phyloP scores from a whole-genome alignment of 106 monocot species.

The Iris macrosiphon region DNA sequence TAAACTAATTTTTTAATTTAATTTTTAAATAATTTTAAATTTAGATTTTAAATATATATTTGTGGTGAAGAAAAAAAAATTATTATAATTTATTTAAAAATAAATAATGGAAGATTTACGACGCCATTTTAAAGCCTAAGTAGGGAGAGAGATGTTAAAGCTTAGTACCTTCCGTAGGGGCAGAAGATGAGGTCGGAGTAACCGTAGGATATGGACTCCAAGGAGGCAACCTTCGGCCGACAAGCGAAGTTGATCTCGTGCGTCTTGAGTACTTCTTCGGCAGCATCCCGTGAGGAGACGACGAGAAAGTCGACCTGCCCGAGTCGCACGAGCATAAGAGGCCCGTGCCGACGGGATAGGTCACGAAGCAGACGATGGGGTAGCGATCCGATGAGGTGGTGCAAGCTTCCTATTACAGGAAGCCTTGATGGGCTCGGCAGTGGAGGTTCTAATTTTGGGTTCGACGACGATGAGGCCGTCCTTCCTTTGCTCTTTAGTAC shows the following conservation, averaged over 20 bases:
- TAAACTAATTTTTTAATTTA: no score
- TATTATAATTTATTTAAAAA: no score
- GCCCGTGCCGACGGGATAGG: not conserved
- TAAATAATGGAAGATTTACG: no score
- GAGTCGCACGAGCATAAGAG: not conserved
- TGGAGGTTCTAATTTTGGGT: no score
- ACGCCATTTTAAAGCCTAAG: no score
- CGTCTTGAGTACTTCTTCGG: not conserved
- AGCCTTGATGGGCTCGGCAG: not conserved
- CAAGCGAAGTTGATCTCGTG: constrained; percentile 9
- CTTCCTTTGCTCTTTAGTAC: no score
- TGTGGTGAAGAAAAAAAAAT: no score
- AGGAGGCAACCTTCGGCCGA: not conserved
- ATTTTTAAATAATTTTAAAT: no score
- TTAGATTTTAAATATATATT: no score
- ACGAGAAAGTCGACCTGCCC: not conserved
- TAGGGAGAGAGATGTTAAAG: no score
- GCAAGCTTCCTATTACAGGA: not conserved
- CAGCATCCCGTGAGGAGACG: not conserved
- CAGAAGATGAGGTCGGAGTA: not conserved
- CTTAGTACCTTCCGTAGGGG: not conserved
- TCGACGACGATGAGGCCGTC: no score
- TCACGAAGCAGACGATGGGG: not conserved
- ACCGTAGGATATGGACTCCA: not conserved
- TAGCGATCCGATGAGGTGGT: not conserved